Base-by-base conservation (phyloP, 345 rosid genomes). In the Pistacia vera region DNA sequence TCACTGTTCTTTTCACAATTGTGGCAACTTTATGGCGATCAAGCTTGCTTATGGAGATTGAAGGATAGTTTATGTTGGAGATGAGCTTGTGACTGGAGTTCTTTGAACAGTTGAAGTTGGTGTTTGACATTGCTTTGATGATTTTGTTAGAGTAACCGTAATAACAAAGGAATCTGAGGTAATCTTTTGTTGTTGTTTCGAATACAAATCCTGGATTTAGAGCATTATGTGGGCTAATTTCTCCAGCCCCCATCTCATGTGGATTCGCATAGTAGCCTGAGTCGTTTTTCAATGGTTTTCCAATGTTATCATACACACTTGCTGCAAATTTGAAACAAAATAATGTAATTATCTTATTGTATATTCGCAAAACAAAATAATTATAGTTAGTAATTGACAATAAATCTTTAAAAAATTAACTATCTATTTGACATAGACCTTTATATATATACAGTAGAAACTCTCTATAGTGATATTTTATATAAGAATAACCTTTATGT, bases 121-220 rank as follows among this genome's bases (percentile, higher is more conserved):
- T 68, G 2, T 79, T 85, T 3, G 90, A 70, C 75, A 91, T 73
- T 57, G 89, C 76, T 61, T 69, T 81, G 30, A 93, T 86, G 25
- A n/a, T 80, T 70, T 88, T 86, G 62, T 87, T 83, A 17, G 94
- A 67, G 62, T 86, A 91, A 22, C 94, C 90, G 13, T 51, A 67
- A 75, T 83, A 90, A 78, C 97, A 90, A 13, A 90, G 91, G 81
- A 90, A 91, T 13, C 68, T 72, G 30, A 91, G 84, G 71, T 88
- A 86, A 60, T 91, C 93, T 22, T 77, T 28, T 0, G 72, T 74
- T 38, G 87, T 85, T 63, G 91, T 90, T 79, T 90, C 88, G 28
- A 88, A 90, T n/a, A 90, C 88, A 64, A 93, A 65, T 48, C 98
- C 98, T 13, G 98, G 98, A 70, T 93, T 73, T 17, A 90, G 85